Conservation (phyloP, 495 filamentous ascomycete genomes). For the Penicillium soppii region DNA sequence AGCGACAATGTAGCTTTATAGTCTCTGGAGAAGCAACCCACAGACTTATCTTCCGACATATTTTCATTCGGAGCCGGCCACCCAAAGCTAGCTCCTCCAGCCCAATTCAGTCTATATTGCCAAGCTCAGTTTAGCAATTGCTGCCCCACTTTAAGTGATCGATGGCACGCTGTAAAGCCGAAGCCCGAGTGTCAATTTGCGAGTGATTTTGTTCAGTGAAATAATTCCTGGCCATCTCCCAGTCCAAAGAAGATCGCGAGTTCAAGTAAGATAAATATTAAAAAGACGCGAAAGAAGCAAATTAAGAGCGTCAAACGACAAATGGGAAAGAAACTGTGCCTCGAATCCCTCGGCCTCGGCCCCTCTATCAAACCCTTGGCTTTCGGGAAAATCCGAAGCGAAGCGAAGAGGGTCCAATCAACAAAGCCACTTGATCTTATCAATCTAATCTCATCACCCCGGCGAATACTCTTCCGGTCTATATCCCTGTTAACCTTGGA, state of each 20-base stretch:
- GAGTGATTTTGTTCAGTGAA: not conserved
- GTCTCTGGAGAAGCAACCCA: not conserved
- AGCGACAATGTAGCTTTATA: constrained; percentile 1
- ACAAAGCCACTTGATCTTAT: constrained; percentile 15
- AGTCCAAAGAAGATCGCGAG: not conserved
- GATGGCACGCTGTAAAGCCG: not conserved
- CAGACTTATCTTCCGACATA: not conserved
- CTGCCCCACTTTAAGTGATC: constrained; percentile 6
- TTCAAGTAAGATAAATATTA: not conserved
- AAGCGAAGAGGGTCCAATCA: constrained; percentile 1
- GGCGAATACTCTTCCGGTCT: constrained; percentile 12
- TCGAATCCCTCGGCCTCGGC: too few species aligned
- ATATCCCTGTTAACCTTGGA: not conserved
- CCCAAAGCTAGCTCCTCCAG: not conserved
- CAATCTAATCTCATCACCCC: constrained; percentile 21
- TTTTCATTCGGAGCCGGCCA: not conserved
- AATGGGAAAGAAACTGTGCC: not conserved
- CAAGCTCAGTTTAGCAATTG: not conserved
- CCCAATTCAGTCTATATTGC: not conserved
- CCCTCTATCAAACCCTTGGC: not conserved
- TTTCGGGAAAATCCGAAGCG: constrained; percentile 1
- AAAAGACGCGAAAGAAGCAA: not conserved
- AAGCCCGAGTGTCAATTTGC: not conserved
- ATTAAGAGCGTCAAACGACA: not conserved
- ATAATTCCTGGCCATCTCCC: too few species aligned